Conservation (phyloP, 2,329 filamentous ascomycete species). For the Pestalotiopsis fici region DNA sequence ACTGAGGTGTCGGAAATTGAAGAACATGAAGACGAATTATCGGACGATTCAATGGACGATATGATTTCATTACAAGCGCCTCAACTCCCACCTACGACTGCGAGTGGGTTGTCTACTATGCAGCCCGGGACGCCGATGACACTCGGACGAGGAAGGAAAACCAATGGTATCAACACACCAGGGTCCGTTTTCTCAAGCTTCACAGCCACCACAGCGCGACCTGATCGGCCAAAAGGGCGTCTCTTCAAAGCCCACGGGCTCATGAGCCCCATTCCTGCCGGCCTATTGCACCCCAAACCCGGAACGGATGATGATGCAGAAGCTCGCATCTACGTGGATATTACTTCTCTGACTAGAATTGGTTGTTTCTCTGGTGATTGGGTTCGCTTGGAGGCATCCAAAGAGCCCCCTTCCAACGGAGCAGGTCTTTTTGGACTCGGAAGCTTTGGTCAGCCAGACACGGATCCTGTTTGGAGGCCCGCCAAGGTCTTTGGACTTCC, state of each 20-base stretch:
- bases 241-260: conserved; percentile 84
- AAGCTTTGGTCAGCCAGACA: conserved; percentile 65
- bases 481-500: conserved; percentile 88
- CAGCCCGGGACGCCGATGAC: conserved; percentile 82
- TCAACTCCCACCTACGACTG: conserved; percentile 72
- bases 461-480: conserved; percentile 72
- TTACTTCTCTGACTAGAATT: conserved; percentile 81
- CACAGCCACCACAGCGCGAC: conserved; percentile 79
- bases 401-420: conserved; percentile 70
- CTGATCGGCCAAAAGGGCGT: conserved; percentile 71
- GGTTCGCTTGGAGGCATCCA: conserved; percentile 79
- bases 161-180: conserved; percentile 77
- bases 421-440: conserved; percentile 69
- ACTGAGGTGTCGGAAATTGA: conserved; percentile 64
- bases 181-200: conserved; percentile 89
- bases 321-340: conserved; percentile 86
- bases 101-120: conserved; percentile 78
- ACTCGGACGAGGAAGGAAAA: conserved; percentile 61
- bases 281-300: conserved; percentile 84
- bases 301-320: conserved; percentile 79
- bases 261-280: conserved; percentile 69
- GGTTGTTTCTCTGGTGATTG: conserved; percentile 98
- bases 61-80: conserved; percentile 89
- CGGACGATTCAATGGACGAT: conserved; percentile 89
- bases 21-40: conserved; percentile 69